These are phyloP conservation scores for Sporisorium exsertum DNA, from an alignment of 1,284 basidiomycete species.

Conservation along the genomic window DNA sequence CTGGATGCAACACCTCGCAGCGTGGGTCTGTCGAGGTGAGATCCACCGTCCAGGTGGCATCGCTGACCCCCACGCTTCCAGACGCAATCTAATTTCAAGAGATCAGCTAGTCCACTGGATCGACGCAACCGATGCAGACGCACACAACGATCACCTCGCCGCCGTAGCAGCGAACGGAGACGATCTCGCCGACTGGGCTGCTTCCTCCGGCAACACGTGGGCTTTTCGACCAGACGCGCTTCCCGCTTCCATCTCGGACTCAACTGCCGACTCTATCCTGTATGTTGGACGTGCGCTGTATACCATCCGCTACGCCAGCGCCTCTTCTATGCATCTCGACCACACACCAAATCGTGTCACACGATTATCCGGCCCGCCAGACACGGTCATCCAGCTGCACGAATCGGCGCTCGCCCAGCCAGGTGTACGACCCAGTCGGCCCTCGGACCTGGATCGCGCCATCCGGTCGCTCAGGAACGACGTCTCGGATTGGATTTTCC, in stretches of 20 bases:
- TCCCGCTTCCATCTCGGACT: slow-evolving; percentile 78
- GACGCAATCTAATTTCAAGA: slow-evolving; percentile 21
- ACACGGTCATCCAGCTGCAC: slow-evolving; percentile 39
- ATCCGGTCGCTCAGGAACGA: slow-evolving; percentile 76
- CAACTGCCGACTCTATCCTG: slow-evolving; percentile 81
- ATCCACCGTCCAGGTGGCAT: slow-evolving; percentile 41
- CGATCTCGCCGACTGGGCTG: slow-evolving; percentile 41
- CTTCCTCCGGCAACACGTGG: slow-evolving; percentile 61
- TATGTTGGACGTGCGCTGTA: slow-evolving; percentile 88
- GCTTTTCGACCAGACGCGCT: slow-evolving; percentile 76
- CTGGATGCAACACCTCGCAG: slow-evolving; percentile 49
- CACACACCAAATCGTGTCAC: slow-evolving; percentile 8
- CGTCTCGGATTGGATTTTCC: slow-evolving; percentile 90
- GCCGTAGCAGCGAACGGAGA: slow-evolving; percentile 24
- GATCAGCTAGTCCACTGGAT: slow-evolving; percentile 48
- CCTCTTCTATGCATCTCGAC: slow-evolving; percentile 8
- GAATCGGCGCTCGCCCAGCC: slow-evolving; percentile 23
- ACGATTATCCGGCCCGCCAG: slow-evolving; percentile 34
- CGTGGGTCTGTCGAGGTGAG: slow-evolving; percentile 54
- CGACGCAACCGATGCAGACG: slow-evolving; percentile 28
- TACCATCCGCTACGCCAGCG: slow-evolving; percentile 75
- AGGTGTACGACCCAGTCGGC: slow-evolving; percentile 30
- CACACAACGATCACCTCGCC: slow-evolving; percentile 18
- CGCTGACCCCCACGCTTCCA: slow-evolving; percentile 32
- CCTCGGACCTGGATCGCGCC: slow-evolving; percentile 33